Evolutionary conservation across 257 asterid genomes (phyloP).

Genomic region (Lantana camara): DNA sequence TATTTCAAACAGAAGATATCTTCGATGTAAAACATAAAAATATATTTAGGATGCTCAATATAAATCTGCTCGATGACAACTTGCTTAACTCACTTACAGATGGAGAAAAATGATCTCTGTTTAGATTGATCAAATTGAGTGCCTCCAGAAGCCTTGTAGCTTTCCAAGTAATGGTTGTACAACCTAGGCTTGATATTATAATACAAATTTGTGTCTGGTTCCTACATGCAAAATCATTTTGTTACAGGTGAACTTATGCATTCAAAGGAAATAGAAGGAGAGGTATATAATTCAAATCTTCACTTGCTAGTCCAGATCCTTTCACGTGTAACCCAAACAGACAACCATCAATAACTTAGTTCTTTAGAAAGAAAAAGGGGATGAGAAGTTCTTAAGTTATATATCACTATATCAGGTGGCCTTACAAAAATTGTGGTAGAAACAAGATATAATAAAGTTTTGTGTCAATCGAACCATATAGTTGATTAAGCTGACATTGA

Average conservation of each 20-base stretch:
- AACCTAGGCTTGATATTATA: conserved; percentile 67
- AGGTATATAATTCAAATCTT: neutral
- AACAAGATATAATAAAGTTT: conserved; percentile 9
- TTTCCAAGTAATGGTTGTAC: conserved; percentile 78
- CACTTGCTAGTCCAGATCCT: conserved; percentile 12
- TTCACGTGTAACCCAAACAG: neutral
- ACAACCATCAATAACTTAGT: neutral
- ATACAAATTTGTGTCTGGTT: conserved; percentile 36
- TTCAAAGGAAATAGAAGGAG: neutral
- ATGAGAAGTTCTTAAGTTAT: neutral
- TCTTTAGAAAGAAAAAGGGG: neutral
- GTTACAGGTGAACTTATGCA: conserved; percentile 21
- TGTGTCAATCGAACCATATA: neutral
- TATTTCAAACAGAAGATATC: neutral
- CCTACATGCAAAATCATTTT: conserved; percentile 47
- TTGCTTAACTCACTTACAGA: conserved; percentile 60
- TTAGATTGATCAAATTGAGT: conserved; percentile 66
- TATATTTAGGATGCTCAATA: conserved; percentile 8
- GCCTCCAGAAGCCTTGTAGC: conserved; percentile 58
- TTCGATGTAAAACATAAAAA: conserved; percentile 7
- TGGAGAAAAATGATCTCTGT: conserved; percentile 63
- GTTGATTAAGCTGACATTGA: neutral
- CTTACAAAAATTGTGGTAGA: neutral
- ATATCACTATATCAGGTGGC: neutral
- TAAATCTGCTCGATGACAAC: conserved; percentile 12